phyloP scores from a whole-genome alignment of 176 grass and related monocot species.

The Carex littledalei region DNA sequence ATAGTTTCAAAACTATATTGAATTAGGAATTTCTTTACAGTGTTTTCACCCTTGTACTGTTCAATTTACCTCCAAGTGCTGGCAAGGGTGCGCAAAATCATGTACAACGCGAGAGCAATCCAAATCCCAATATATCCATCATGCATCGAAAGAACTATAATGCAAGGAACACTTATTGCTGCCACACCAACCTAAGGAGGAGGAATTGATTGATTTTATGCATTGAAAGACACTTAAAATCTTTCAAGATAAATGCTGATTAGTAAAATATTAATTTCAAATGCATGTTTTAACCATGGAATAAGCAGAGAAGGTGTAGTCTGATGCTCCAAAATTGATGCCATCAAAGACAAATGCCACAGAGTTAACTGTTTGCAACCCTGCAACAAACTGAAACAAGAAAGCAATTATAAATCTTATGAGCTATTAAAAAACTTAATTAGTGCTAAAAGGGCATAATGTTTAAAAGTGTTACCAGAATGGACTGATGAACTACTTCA shows the following conservation, averaged over 20 bases:
- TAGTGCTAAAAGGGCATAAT: not conserved
- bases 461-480: constrained; percentile 23
- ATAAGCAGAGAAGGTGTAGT: constrained; percentile 58
- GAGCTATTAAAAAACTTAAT: no score
- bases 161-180: constrained; percentile 43
- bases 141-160: constrained; percentile 41
- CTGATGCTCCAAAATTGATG: constrained; percentile 67
- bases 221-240: not conserved
- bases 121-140: constrained; percentile 63
- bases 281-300: constrained; percentile 42
- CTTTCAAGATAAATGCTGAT: not conserved
- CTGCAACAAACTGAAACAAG: constrained; percentile 50
- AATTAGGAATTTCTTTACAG: not conserved
- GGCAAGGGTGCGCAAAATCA: constrained; percentile 44
- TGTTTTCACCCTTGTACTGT: not conserved
- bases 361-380: constrained; percentile 58
- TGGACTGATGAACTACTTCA: constrained; percentile 24
- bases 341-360: constrained; percentile 75
- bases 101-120: constrained; percentile 59
- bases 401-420: not conserved
- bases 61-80: constrained; percentile 49
- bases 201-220: not conserved
- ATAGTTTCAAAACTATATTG: not conserved
- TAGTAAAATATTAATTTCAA: not conserved
- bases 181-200: constrained; percentile 39